A percentile compares a stretch with the other conserved stretches of the same genome.
Conservation (phyloP, 1,284 basidiomycete species). For the Fistulinella cinereoalba region DNA sequence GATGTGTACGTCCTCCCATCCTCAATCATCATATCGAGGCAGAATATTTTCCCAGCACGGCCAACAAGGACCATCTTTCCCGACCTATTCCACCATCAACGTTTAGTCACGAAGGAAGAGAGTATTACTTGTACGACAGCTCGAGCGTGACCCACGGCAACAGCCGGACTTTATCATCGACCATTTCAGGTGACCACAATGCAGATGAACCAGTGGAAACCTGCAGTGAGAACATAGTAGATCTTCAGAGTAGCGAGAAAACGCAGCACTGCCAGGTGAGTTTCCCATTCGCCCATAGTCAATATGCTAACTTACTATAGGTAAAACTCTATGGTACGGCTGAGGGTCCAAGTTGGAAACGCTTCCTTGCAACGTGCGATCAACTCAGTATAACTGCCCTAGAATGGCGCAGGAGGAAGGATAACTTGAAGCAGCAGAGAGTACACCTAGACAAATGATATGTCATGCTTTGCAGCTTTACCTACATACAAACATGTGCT, state of each 20-base stretch:
- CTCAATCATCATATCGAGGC: slow-evolving; percentile 11
- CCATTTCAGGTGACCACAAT: background rate
- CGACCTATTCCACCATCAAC: slow-evolving; percentile 54
- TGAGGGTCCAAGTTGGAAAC: slow-evolving; percentile 46
- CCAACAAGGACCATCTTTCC: slow-evolving; percentile 24
- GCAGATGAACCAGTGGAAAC: slow-evolving; percentile 19
- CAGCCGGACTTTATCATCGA: slow-evolving; percentile 26
- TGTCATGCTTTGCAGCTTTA: background rate
- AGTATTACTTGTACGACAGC: slow-evolving; percentile 51
- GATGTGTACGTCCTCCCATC: slow-evolving; percentile 41
- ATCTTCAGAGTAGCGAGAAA: slow-evolving; percentile 56
- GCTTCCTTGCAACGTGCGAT: slow-evolving; percentile 56
- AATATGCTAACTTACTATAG: slow-evolving; percentile 34
- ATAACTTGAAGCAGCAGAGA: slow-evolving; percentile 8
- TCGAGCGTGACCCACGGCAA: slow-evolving; percentile 49
- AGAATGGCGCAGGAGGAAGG: slow-evolving; percentile 10
- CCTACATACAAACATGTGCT: too few relatives aligned
- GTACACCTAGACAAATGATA: slow-evolving; percentile 14
- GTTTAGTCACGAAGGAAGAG: slow-evolving; percentile 38
- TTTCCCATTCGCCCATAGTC: background rate
- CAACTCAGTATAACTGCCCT: slow-evolving; percentile 36
- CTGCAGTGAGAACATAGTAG: slow-evolving; percentile 45
- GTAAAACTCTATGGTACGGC: slow-evolving; percentile 42
- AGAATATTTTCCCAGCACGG: slow-evolving; percentile 22
- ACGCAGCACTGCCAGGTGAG: slow-evolving; percentile 54